These are phyloP conservation scores for Cavenderia fasciculata DNA, from an alignment of 78 protist species.

Conservation along the genomic window DNA sequence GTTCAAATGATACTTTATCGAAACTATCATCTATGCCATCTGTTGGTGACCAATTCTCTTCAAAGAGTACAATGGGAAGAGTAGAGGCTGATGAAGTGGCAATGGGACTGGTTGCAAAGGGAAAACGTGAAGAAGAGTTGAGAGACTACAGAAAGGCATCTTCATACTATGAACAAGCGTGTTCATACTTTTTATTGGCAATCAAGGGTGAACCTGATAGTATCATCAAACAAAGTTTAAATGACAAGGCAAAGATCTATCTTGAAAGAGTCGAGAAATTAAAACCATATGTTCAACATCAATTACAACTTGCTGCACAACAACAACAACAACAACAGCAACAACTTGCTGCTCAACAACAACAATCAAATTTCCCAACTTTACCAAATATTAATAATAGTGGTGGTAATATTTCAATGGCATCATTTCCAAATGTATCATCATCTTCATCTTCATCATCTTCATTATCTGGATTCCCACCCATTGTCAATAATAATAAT, in stretches of 20 bases:
- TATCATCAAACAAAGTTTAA: slow-evolving; percentile 19
- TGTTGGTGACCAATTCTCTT: background rate
- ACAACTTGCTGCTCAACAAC: background rate
- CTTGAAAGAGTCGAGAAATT: slow-evolving; percentile 40
- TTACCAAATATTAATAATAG: background rate
- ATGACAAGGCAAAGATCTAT: slow-evolving; percentile 57
- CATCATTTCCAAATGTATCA: too few species aligned
- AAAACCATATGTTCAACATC: slow-evolving; percentile 48
- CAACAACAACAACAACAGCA: slow-evolving; percentile 28
- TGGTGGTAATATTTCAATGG: background rate
- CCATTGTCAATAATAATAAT: background rate
- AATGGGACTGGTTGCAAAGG: slow-evolving; percentile 25
- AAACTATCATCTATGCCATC: slow-evolving; percentile 3
- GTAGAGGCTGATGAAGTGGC: slow-evolving; percentile 71
- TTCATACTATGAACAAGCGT: slow-evolving; percentile 57
- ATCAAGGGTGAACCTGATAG: slow-evolving; percentile 63
- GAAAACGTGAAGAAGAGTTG: slow-evolving; percentile 50
- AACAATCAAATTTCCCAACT: too few species aligned
- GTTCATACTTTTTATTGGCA: slow-evolving; percentile 30
- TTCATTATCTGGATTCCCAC: too few species aligned
- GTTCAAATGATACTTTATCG: slow-evolving; percentile 13
- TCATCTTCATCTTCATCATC: slow-evolving; percentile 28
- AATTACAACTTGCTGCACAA: slow-evolving; percentile 4
- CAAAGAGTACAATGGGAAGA: slow-evolving; percentile 2
- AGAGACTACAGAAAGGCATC: slow-evolving; percentile 52